phyloP scores from a whole-genome alignment of 192 early-diverging fungal species.

The Rhizophagus prolifer region DNA sequence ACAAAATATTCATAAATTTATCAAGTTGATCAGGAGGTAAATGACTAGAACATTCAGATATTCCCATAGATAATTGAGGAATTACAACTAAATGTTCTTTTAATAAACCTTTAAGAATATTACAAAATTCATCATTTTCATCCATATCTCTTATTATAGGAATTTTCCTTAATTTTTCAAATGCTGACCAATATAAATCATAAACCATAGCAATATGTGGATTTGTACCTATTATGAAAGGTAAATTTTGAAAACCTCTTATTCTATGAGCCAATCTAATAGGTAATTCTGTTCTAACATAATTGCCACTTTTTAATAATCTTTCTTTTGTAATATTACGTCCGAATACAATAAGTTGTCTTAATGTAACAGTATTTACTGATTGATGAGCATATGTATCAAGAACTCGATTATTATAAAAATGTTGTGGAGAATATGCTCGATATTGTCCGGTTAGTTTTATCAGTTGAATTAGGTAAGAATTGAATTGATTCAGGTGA shows the following conservation, averaged over 20 bases:
- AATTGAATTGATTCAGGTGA: too few relatives aligned
- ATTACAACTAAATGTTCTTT: slow-evolving; percentile 82
- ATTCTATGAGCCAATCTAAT: slow-evolving; percentile 91
- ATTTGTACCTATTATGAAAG: slow-evolving; percentile 92
- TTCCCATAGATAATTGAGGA: slow-evolving; percentile 85
- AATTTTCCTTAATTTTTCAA: slow-evolving; percentile 75
- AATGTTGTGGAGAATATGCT: slow-evolving; percentile 58
- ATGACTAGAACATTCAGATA: slow-evolving; percentile 76
- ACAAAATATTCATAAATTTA: slow-evolving; percentile 87
- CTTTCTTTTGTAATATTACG: slow-evolving; percentile 82
- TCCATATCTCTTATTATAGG: slow-evolving; percentile 73
- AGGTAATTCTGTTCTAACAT: slow-evolving; percentile 85
- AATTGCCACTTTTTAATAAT: slow-evolving; percentile 84
- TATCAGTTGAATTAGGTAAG: background rate
- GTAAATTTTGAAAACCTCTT: slow-evolving; percentile 87
- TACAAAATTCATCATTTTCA: slow-evolving; percentile 82
- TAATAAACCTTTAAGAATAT: slow-evolving; percentile 68
- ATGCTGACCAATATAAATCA: slow-evolving; percentile 91
- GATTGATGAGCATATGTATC: slow-evolving; percentile 81
- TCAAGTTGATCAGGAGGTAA: slow-evolving; percentile 67
- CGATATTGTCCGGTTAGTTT: background rate
- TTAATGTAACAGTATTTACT: slow-evolving; percentile 78
- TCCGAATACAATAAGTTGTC: slow-evolving; percentile 90
- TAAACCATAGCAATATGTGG: slow-evolving; percentile 86
- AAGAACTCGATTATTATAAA: slow-evolving; percentile 90